Conservation (phyloP, 768 basidiomycete species). For the Tylopilus sp. region DNA sequence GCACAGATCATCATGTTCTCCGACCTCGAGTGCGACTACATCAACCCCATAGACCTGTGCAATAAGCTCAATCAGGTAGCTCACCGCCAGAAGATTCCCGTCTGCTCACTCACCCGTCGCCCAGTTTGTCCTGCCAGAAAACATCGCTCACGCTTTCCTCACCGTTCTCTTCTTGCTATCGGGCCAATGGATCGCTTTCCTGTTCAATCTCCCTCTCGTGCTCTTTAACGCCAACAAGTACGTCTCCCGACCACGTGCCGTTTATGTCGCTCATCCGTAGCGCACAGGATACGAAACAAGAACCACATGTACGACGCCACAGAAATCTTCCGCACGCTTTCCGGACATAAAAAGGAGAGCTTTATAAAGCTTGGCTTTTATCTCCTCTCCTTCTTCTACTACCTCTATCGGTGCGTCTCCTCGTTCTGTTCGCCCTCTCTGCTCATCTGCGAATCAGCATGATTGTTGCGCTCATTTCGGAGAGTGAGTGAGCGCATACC, state of each 20-base stretch:
- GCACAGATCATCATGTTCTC: constrained; percentile 99
- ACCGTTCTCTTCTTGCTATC: constrained; percentile 86
- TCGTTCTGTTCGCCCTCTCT: neutral
- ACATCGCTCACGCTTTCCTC: constrained; percentile 91
- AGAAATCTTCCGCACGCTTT: constrained; percentile 95
- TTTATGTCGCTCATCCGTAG: neutral
- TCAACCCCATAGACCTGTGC: constrained; percentile 99
- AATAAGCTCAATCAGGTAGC: constrained; percentile 96
- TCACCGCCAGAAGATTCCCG: neutral
- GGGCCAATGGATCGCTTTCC: constrained; percentile 93
- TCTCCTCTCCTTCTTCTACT: constrained; percentile 88
- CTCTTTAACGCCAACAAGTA: constrained; percentile 94
- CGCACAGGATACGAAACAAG: constrained; percentile 77
- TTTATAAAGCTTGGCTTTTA: constrained; percentile 95
- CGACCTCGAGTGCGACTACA: constrained; percentile 98
- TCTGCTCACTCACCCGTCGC: neutral
- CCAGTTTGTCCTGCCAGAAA: constrained; percentile 97
- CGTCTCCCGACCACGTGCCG: constrained; percentile 28
- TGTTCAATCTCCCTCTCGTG: constrained; percentile 86
- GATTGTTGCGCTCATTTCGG: constrained; percentile 84
- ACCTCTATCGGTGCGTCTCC: constrained; percentile 74
- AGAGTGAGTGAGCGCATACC: constrained; percentile 49
- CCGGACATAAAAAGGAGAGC: constrained; percentile 93
- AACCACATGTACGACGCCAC: constrained; percentile 99
- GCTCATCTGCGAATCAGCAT: constrained; percentile 47